Conservation (phyloP, 139 green algal genomes). For the Chlamydomonas incerta region DNA sequence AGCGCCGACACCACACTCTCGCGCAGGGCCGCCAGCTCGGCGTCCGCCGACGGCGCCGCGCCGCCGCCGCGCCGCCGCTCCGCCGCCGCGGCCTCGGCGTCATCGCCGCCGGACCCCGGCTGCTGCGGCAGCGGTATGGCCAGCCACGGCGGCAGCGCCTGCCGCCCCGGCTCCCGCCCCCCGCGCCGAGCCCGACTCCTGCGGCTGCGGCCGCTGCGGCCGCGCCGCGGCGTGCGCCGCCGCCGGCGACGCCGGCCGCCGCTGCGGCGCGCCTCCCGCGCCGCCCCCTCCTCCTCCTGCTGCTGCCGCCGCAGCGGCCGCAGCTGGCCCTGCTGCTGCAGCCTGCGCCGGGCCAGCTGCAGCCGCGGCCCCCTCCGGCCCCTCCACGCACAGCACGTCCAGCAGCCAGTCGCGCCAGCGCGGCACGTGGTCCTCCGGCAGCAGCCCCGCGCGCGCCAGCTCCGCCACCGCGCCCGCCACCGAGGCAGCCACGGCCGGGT, state of each 20-base stretch:
- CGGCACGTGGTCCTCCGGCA: conserved; percentile 13
- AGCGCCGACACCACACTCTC: background rate
- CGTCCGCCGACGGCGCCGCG: background rate
- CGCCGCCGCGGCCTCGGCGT: too few relatives aligned
- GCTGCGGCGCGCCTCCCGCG: too few relatives aligned
- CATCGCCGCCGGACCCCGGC: background rate
- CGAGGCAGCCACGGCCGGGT: background rate
- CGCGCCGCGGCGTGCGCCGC: too few relatives aligned
- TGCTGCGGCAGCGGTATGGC: background rate
- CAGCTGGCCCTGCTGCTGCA: background rate
- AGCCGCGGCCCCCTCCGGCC: background rate
- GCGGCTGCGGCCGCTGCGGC: too few relatives aligned
- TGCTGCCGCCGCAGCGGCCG: background rate
- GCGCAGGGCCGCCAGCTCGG: background rate
- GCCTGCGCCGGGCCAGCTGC: background rate
- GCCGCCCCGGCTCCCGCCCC: too few relatives aligned
- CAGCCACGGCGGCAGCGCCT: too few relatives aligned
- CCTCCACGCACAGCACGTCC: conserved; percentile 31
- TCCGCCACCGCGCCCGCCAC: conserved; percentile 23
- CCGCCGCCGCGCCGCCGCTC: background rate
- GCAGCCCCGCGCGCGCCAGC: background rate
- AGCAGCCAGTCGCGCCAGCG: conserved; percentile 47
- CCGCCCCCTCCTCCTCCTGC: too few relatives aligned
- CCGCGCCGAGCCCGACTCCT: too few relatives aligned
- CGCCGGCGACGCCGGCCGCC: too few relatives aligned